phyloP scores from a whole-genome alignment of 257 asterid species.

The Solanum ahanhuiri region DNA sequence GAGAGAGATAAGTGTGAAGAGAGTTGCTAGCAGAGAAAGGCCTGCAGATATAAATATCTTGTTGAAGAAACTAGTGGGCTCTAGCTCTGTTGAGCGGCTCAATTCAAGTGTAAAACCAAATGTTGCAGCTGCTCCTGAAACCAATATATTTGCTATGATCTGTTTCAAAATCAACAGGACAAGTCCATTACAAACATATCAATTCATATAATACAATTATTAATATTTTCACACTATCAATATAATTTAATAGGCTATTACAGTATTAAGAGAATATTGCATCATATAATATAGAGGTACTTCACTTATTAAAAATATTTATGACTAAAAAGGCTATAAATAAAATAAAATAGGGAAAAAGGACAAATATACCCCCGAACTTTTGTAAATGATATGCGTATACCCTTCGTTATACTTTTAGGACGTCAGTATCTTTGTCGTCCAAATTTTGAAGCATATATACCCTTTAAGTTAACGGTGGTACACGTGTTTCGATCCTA shows the following conservation, averaged over 20 bases:
- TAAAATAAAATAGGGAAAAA: no score
- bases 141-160: not conserved
- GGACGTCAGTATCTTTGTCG: no score
- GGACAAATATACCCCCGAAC: no score
- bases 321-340: no score
- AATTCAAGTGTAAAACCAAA: not conserved
- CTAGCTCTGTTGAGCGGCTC: not conserved
- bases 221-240: not conserved
- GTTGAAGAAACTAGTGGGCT: not conserved
- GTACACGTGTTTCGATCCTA: no score
- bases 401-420: no score
- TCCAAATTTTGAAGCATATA: no score
- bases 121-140: not conserved
- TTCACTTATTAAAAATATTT: not conserved
- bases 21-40: not conserved
- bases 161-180: not conserved
- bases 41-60: not conserved
- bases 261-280: not conserved
- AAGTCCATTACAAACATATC: not conserved
- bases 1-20: not conserved
- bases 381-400: no score
- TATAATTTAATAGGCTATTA: not conserved
- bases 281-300: not conserved
- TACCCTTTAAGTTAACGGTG: no score
- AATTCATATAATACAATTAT: not conserved